Conservation (phyloP, 1,284 basidiomycete genomes). For the Heliocybe sulcata region DNA sequence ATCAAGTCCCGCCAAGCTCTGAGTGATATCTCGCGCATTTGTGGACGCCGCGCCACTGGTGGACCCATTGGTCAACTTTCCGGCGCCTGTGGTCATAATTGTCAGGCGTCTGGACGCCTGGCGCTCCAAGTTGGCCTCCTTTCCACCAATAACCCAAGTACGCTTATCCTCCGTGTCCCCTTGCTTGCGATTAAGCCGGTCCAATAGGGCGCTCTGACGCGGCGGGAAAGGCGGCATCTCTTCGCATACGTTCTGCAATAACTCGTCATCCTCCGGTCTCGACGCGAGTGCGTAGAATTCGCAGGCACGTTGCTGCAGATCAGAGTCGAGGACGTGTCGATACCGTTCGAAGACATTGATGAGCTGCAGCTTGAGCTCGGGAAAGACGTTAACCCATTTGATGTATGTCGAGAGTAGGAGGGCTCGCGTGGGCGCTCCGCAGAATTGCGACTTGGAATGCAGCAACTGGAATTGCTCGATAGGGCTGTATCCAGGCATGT, state of each 20-base stretch:
- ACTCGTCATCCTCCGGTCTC: slow-evolving; percentile 81
- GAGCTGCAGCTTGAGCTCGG: slow-evolving; percentile 94
- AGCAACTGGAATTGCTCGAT: slow-evolving; percentile 92
- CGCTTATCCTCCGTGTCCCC: slow-evolving; percentile 89
- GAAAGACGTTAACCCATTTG: slow-evolving; percentile 99
- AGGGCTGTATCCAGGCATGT: slow-evolving; percentile 89
- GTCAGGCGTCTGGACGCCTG: slow-evolving; percentile 46
- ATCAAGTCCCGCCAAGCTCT: slow-evolving; percentile 79
- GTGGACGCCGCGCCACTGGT: slow-evolving; percentile 8
- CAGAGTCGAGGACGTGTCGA: slow-evolving; percentile 94
- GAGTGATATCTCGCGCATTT: slow-evolving; percentile 52
- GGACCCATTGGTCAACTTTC: not conserved
- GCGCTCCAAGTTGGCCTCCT: slow-evolving; percentile 81
- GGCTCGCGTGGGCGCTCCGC: slow-evolving; percentile 87
- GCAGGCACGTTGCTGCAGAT: slow-evolving; percentile 97
- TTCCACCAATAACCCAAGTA: slow-evolving; percentile 93
- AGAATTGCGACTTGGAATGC: slow-evolving; percentile 94
- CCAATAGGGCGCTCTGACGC: slow-evolving; percentile 84
- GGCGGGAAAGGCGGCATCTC: slow-evolving; percentile 99
- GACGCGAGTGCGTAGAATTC: slow-evolving; percentile 87
- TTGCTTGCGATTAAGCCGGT: slow-evolving; percentile 82
- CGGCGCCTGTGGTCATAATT: slow-evolving; percentile 27
- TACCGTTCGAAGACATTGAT: slow-evolving; percentile 97
- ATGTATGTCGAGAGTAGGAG: slow-evolving; percentile 95
- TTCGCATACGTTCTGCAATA: slow-evolving; percentile 92